phyloP scores from a whole-genome alignment of 345 rosid genomes.

The Pistacia vera region DNA sequence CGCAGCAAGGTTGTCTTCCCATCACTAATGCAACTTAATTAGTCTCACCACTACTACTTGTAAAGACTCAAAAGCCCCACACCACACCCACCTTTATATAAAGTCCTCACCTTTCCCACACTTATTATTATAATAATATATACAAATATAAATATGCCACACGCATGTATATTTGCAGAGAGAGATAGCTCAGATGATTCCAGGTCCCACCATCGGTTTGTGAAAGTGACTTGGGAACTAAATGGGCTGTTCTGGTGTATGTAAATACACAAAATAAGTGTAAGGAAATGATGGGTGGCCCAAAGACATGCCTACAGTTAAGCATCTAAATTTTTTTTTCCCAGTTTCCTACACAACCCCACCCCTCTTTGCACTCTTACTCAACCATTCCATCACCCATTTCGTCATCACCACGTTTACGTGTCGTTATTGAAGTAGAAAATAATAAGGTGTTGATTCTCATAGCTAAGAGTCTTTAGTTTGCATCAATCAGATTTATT shows the following conservation, averaged over 20 bases:
- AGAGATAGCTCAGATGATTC: no score
- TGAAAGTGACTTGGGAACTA: no score
- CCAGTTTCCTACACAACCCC: conserved; percentile 54
- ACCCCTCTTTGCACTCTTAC: no score
- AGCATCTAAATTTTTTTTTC: conserved; percentile 23
- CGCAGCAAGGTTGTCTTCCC: conserved; percentile 86
- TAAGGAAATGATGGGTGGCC: conserved; percentile 44
- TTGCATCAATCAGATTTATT: no score
- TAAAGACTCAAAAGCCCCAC: no score
- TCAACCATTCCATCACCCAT: no score
- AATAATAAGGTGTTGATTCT: background rate
- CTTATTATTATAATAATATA: no score
- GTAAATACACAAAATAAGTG: conserved; percentile 20
- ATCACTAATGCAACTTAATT: no score
- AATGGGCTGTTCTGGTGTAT: conserved; percentile 39
- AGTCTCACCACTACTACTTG: no score
- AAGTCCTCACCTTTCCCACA: no score
- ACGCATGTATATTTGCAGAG: no score
- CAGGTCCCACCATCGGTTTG: no score
- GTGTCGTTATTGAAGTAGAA: conserved; percentile 24
- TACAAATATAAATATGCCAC: background rate
- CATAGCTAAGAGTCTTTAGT: background rate
- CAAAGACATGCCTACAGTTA: conserved; percentile 23
- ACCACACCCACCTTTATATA: conserved; percentile 48
- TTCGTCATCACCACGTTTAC: conserved; percentile 73